Evolutionary conservation across 192 early-diverging fungal species (phyloP).

Genomic region (Dispira simplex): DNA sequence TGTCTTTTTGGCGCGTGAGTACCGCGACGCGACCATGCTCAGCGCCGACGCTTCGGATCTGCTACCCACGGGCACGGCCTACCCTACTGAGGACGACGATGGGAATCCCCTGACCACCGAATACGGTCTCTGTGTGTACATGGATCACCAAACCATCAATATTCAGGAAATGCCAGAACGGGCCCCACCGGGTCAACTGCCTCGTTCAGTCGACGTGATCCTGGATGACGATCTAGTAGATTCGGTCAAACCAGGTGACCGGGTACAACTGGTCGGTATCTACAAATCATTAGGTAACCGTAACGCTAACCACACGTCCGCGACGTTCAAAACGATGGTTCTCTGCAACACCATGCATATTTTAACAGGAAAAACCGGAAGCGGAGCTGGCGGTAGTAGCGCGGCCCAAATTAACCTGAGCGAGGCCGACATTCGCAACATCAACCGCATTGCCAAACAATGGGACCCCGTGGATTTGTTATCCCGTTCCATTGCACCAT

Average conservation of each 20-base stretch:
- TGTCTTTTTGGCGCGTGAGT: constrained; percentile 66
- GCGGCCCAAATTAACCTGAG: constrained; percentile 41
- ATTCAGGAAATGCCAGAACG: constrained; percentile 99
- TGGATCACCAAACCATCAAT: constrained; percentile 84
- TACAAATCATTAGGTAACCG: constrained; percentile 76
- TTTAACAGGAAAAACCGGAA: constrained; percentile 47
- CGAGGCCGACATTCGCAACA: constrained; percentile 76
- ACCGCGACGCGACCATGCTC: constrained; percentile 75
- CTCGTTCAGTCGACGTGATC: constrained; percentile 85
- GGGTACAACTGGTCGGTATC: constrained; percentile 84
- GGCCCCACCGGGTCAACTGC: constrained; percentile 84
- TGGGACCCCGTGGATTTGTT: constrained; percentile 66
- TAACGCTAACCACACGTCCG: constrained; percentile 54
- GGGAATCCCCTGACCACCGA: constrained; percentile 87
- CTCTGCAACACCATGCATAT: constrained; percentile 71
- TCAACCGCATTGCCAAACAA: constrained; percentile 55
- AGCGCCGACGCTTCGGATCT: constrained; percentile 11
- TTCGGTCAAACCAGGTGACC: constrained; percentile 89
- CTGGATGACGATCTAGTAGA: constrained; percentile 96
- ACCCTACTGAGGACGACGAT: constrained; percentile 90
- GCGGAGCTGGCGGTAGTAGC: constrained; percentile 14
- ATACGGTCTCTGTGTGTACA: constrained; percentile 77
- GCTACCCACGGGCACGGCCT: constrained; percentile 59
- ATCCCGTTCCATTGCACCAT: constrained; percentile 76
- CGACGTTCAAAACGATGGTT: constrained; percentile 84